Evolutionary conservation across 2,329 filamentous ascomycete species (phyloP).

Genomic region (Leptographium lundbergii): DNA sequence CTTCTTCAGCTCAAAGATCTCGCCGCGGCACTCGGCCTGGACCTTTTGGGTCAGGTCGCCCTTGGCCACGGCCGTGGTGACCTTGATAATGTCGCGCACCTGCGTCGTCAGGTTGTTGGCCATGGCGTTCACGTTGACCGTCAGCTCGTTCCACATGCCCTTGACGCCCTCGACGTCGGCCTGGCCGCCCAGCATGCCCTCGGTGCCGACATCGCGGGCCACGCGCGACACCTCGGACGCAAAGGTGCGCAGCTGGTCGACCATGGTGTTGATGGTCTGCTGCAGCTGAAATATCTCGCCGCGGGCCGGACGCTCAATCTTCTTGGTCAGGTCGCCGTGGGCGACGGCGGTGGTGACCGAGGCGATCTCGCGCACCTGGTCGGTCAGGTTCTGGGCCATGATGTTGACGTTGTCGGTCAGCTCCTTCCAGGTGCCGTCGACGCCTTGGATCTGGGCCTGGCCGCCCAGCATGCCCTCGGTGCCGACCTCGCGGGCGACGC

Average conservation of each 20-base stretch:
- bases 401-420: constrained; percentile 82
- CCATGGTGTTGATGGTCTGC: constrained; percentile 83
- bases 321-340: constrained; percentile 71
- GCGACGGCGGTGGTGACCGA: constrained; percentile 75
- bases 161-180: constrained; percentile 74
- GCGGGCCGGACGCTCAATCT: constrained; percentile 68
- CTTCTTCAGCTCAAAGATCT: constrained; percentile 88
- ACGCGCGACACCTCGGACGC: constrained; percentile 75
- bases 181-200: constrained; percentile 71
- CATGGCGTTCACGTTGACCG: constrained; percentile 80
- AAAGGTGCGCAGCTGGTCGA: constrained; percentile 72
- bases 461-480: constrained; percentile 90
- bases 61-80: constrained; percentile 58
- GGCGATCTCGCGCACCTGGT: constrained; percentile 77
- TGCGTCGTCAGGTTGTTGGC: constrained; percentile 77
- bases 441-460: constrained; percentile 84
- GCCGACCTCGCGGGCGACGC: constrained; percentile 87
- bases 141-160: constrained; percentile 82
- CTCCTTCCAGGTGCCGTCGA: constrained; percentile 96
- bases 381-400: constrained; percentile 72
- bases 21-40: constrained; percentile 80
- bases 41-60: constrained; percentile 96
- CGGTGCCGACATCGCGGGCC: constrained; percentile 71
- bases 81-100: constrained; percentile 87
- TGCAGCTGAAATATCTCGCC: constrained; percentile 75